These are phyloP conservation scores for Garcia nutans DNA, from an alignment of 345 rosid genomes.

Conservation along the genomic window DNA sequence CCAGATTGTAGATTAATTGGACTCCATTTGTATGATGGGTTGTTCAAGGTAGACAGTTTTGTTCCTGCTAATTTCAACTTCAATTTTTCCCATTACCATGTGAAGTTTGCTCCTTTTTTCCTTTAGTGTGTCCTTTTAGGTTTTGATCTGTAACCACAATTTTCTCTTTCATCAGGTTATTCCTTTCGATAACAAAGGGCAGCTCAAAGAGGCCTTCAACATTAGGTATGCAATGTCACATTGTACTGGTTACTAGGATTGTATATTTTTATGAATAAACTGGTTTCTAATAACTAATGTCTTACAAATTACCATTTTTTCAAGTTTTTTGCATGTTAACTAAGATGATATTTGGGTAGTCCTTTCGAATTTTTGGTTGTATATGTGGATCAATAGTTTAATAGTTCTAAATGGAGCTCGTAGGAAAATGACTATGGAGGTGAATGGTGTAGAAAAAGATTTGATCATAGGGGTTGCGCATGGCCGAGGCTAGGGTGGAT, in stretches of 20 bases:
- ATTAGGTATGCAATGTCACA: slow-evolving; percentile 50
- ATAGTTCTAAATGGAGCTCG: background rate
- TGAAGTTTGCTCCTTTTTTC: background rate
- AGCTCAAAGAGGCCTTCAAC: slow-evolving; percentile 90
- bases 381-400: background rate
- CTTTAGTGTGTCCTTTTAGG: background rate
- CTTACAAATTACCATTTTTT: background rate
- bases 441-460: background rate
- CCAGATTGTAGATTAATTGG: slow-evolving; percentile 95
- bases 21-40: slow-evolving; percentile 91
- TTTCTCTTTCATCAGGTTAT: slow-evolving; percentile 54
- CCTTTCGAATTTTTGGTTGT: no score
- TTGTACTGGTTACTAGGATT: background rate
- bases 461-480: background rate
- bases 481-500: no score
- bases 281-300: background rate
- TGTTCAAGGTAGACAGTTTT: slow-evolving; percentile 67
- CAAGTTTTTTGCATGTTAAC: no score
- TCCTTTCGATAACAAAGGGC: slow-evolving; percentile 96
- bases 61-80: slow-evolving; percentile 3
- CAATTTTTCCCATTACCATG: background rate
- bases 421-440: background rate
- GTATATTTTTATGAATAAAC: background rate
- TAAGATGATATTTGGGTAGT: no score
- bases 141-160: background rate